Base-by-base conservation (phyloP, 768 basidiomycete genomes). In the Auriscalpium orientale region DNA sequence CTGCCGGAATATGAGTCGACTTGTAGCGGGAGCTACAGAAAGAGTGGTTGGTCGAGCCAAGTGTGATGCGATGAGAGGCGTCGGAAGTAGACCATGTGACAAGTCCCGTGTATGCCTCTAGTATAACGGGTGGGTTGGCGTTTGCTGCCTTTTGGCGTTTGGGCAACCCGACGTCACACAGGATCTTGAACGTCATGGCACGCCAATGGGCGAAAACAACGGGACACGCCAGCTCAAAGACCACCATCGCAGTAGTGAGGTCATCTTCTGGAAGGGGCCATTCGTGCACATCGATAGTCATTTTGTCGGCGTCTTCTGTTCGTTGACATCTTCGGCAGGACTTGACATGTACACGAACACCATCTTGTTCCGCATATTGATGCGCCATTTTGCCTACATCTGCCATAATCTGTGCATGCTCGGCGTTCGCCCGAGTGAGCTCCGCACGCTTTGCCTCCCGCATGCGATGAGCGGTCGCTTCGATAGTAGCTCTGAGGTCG, bases 151-250 rank as follows among this genome's bases (percentile, higher is more conserved):
- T 1, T n/a, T n/a, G n/a, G 12, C 20, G 10, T 16, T 47, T 11
- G 20, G 45, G 15, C 12, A 53, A 13, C 15, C 51, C 56, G 2
- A 59, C 34, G 8, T 59, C 58, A 13, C 36, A 34, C 10, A 59
- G 56, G 20, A 59, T 21, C n/a, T 33, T 13, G 16, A 43, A 57
- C 6, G 58, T 59, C 1, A 44, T 54, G 5, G 35, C 40, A 13
- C 58, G 51, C 58, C 58, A 59, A 36, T n/a, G 9, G 22, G 58
- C 53, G 47, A 59, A 59, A 2, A 37, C 48, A 16, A 10, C 13
- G 0, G 58, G 58, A 5, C 49, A 46, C 5, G 28, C 43, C 15
- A 59, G 36, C 11, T 59, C 58, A 18, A 59, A 59, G 12, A 59
- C 56, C 3, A 35, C 38, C 33, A 33, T 36, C 15, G 49, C 51